Conservation (phyloP, 169 alveolate species). For the Eimeria praecox region DNA sequence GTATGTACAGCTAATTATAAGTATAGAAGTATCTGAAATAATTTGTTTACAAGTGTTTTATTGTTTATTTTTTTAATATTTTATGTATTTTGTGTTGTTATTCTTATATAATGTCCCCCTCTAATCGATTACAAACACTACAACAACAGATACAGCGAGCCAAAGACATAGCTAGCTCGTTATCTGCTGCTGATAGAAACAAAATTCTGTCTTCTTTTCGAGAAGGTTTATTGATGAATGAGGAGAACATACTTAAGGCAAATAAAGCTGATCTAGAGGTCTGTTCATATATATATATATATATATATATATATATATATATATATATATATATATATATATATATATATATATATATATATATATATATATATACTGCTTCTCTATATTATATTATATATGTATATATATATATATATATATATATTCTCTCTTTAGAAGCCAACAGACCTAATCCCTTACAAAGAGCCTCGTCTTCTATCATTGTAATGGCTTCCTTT, state of each 20-base stretch:
- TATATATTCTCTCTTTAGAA: too few species aligned
- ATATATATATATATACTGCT: background rate
- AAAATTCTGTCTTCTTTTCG: background rate
- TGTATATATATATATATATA: too few species aligned
- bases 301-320: background rate
- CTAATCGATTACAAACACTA: background rate
- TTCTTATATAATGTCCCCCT: background rate
- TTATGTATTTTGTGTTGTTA: background rate
- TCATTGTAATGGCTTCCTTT: too few species aligned
- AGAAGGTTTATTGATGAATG: background rate
- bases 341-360: background rate
- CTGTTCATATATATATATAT: background rate
- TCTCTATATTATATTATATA: too few species aligned
- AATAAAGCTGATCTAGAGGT: constrained; percentile 41
- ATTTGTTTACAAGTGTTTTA: background rate
- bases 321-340: background rate
- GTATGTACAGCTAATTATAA: background rate
- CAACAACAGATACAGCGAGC: constrained; percentile 7
- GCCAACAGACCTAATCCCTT: too few species aligned
- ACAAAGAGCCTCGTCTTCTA: too few species aligned
- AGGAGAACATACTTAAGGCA: background rate
- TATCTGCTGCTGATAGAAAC: background rate
- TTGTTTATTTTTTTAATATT: background rate
- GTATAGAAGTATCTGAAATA: background rate
- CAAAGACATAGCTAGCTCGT: background rate